These are phyloP conservation scores for Xylaria castorea DNA, from an alignment of 495 filamentous ascomycete genomes.

Conservation along the genomic window DNA sequence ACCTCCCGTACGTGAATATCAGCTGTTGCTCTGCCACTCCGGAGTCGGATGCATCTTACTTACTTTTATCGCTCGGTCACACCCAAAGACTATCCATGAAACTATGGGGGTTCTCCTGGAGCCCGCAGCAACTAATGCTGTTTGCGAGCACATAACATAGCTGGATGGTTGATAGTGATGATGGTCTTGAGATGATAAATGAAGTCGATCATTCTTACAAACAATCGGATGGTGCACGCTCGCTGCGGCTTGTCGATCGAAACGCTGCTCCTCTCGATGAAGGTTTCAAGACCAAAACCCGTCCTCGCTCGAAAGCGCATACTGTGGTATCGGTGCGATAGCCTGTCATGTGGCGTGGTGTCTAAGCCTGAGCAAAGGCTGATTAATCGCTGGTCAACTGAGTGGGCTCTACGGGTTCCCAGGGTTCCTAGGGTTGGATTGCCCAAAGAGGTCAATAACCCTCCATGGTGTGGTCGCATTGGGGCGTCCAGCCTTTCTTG, in stretches of 20 bases:
- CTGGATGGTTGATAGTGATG: background rate
- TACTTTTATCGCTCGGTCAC: background rate
- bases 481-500: slow-evolving; percentile 12
- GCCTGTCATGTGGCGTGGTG: slow-evolving; percentile 19
- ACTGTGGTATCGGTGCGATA: background rate
- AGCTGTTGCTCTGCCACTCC: slow-evolving; percentile 13
- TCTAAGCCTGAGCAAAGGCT: slow-evolving; percentile 18
- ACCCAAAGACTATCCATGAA: slow-evolving; percentile 1
- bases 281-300: background rate
- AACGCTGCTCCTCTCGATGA: slow-evolving; percentile 6
- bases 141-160: background rate
- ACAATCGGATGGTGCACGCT: slow-evolving; percentile 3
- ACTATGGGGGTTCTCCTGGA: background rate
- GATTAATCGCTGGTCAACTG: slow-evolving; percentile 11
- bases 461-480: slow-evolving; percentile 7
- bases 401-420: background rate
- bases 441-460: slow-evolving; percentile 9
- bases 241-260: slow-evolving; percentile 3
- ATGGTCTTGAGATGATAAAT: background rate
- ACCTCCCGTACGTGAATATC: background rate
- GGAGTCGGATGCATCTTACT: background rate
- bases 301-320: background rate
- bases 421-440: slow-evolving; percentile 1
- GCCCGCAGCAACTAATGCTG: background rate
- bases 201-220: background rate